Base-by-base conservation (phyloP, 441 rosid species). In the Gossypium armourianum region DNA sequence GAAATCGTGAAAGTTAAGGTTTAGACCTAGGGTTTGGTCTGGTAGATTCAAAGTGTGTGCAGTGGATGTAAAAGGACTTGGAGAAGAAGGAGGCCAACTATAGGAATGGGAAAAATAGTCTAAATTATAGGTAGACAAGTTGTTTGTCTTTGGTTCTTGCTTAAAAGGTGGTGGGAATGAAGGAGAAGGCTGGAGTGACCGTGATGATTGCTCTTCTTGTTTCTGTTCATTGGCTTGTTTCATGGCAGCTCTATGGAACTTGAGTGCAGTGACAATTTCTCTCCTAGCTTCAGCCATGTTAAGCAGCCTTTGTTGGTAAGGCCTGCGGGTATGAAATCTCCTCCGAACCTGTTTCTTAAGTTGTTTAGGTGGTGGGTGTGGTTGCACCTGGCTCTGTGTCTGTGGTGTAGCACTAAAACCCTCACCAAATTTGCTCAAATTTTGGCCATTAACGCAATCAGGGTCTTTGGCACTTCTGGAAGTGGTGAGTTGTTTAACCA, bases 271-370 rank as follows among this genome's bases (percentile, higher is more conserved):
- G 74, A 91, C 97, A 72, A 93, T 93, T 81, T 93, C 98, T 59
- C 95, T 86, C 72, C 97, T 87, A 49, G 97, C 98, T 81, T 91
- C 97, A 7, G 98, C 98, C 98, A 93, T 93, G 65, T 93, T 90
- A 4, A 93, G 90, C 56, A 93, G 92, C 84, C 96, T 84, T 68
- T 91, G 96, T 83, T 93, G 97, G 66, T 88, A 91, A 72, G 97
- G 98, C 82, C 91, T 84, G 62, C 86, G 87, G 40, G 98, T 88
- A 74, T 87, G 96, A 62, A 93, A 90, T 60, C 98, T 87, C 77
- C 98, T 91, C 85, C 98, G 83, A 23, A 87, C 96, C 75, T 91
- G 96, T 80, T 93, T 93, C 76, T 86, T 93, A 75, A 86, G 93
- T 24, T 82, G 90, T 49, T 80, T 92, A 36, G 85, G 85, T 12